Evolutionary conservation across 148 eudicot genomes (phyloP).

Genomic region (Chenopodium suecicum): DNA sequence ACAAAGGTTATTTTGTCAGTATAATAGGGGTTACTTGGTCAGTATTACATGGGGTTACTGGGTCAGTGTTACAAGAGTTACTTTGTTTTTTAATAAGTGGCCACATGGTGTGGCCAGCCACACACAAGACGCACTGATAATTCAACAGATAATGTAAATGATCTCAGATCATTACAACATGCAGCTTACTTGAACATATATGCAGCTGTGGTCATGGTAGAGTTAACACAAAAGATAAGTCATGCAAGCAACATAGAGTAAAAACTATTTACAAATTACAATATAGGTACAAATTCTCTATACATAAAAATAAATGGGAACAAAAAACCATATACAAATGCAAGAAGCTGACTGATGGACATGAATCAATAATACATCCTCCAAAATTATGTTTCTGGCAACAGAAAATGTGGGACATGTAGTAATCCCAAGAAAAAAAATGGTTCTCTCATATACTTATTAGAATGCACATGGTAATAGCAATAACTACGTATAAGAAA

Average conservation of each 20-base stretch:
- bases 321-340: not conserved
- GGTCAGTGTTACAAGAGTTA: too few species aligned
- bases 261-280: not conserved
- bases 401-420: not conserved
- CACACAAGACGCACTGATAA: not conserved
- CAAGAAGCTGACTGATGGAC: not conserved
- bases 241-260: not conserved
- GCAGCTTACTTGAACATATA: too few species aligned
- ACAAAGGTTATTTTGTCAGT: too few species aligned
- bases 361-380: not conserved
- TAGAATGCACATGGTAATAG: not conserved
- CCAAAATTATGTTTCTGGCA: not conserved
- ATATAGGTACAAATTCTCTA: not conserved
- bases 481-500: conserved; percentile 7
- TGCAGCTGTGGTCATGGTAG: too few species aligned
- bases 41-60: too few species aligned
- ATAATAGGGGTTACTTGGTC: too few species aligned
- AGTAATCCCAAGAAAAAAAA: not conserved
- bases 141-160: not conserved
- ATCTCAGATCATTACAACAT: not conserved
- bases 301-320: not conserved
- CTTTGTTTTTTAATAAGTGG: too few species aligned
- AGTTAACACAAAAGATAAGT: too few species aligned
- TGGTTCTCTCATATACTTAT: not conserved
- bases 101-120: too few species aligned